Base-by-base conservation (phyloP, 1,139 yeast genomes). In the Pichia kudriavzevii region DNA sequence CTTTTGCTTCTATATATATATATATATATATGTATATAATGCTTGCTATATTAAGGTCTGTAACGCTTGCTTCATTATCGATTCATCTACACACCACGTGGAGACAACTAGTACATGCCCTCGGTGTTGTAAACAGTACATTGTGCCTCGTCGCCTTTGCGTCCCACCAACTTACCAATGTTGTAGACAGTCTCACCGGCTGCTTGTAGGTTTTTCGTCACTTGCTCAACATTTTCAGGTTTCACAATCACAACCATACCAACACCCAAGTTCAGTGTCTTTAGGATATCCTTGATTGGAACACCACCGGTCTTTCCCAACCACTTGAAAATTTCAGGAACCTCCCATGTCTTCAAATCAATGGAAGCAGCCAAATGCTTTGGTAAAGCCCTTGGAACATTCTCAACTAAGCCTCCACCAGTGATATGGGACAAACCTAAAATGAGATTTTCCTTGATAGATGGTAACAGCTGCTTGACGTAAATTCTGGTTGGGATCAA, bases 391-490 rank as follows among this genome's bases (percentile, higher is more conserved):
- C 99, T 77, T 37, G 99, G 99, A 40, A 91, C 78, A 60, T 93
- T 93, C 61, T 93, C 99, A 24, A 91, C 80, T 34, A 93, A 69
- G 40, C 99, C 99, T 54, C 99, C 99, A 42, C 99, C 99, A 17
- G 99, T 93, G 52, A 93, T 91, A 58, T 93, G 95, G 5, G 98
- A 95, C 57, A 93, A 70, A 42, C 96, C 99, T 40, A 85, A 69
- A 38, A 91, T 59, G 42, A 81, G 65, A 31, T 70, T 79, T 53
- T 79, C 65, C 51, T 71, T 72, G 45, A 88, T 72, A 5, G 84
- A 75, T 38, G 84, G 81, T 47, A 91, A 68, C 41, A 91, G 63
- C 51, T 88, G 94, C 61, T 85, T 88, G 47, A 93, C 98, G 60
- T 93, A 93, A 46, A 93, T 91, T 56, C 82, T 78, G 6, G 98